These are phyloP conservation scores for Aspergillus versicolor DNA, from an alignment of 2,329 filamentous ascomycete species.

Conservation along the genomic window DNA sequence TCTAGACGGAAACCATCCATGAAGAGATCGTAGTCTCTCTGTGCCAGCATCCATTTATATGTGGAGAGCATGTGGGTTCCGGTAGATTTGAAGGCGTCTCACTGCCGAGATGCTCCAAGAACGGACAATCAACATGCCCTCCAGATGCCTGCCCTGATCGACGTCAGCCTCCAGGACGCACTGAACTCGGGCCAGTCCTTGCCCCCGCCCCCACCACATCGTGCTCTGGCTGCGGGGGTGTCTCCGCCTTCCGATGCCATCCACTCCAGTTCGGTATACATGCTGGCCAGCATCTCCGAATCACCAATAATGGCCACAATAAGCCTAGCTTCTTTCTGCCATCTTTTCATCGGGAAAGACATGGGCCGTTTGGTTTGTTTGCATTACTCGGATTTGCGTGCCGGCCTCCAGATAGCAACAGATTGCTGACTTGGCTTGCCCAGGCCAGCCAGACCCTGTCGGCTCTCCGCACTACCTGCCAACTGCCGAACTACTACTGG, in stretches of 20 bases:
- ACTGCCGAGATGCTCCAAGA: not conserved
- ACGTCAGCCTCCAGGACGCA: too few relatives aligned
- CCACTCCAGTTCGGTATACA: not conserved
- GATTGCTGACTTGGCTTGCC: not conserved
- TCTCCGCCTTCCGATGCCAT: not conserved
- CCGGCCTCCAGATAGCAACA: not conserved
- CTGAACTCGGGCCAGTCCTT: too few relatives aligned
- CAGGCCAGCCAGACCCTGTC: not conserved
- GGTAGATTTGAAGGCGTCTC: not conserved
- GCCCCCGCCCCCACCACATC: not conserved
- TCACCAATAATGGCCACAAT: not conserved
- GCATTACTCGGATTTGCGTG: not conserved
- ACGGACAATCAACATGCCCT: not conserved
- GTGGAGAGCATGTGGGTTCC: not conserved
- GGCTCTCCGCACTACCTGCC: not conserved
- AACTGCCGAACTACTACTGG: constrained; percentile 6
- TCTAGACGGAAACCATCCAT: too few relatives aligned
- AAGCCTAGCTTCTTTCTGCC: not conserved
- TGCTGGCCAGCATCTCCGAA: not conserved
- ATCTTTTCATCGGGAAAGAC: not conserved
- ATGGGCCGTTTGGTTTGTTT: not conserved
- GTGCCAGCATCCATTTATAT: not conserved
- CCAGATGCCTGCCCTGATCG: too few relatives aligned
- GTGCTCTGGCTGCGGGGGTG: not conserved
- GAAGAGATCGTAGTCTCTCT: too few relatives aligned